phyloP scores from a whole-genome alignment of 805 yeast genomes.

The Zygosaccharomyces bailii region DNA sequence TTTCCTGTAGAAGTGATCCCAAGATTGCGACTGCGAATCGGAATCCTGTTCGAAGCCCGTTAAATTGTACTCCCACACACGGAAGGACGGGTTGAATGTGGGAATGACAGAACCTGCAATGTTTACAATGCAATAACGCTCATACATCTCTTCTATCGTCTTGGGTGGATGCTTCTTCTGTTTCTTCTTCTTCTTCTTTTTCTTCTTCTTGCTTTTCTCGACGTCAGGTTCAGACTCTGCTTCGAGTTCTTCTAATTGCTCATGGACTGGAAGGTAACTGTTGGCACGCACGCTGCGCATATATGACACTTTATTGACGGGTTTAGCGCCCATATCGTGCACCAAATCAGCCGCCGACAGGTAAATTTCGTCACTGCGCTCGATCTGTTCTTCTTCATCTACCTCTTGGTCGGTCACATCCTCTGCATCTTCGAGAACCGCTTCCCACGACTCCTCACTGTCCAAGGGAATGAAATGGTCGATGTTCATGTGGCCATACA shows the following conservation, averaged over 20 bases:
- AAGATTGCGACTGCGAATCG: slow-evolving; percentile 38
- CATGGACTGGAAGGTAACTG: slow-evolving; percentile 48
- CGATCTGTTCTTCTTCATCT: slow-evolving; percentile 29
- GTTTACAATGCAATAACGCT: slow-evolving; percentile 66
- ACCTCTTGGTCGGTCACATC: slow-evolving; percentile 11
- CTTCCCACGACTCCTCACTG: slow-evolving; percentile 61
- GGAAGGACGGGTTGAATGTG: slow-evolving; percentile 76
- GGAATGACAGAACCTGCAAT: slow-evolving; percentile 76
- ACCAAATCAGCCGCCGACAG: slow-evolving; percentile 38
- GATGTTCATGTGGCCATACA: slow-evolving; percentile 86
- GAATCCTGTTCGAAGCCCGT: slow-evolving; percentile 45
- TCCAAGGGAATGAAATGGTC: slow-evolving; percentile 83
- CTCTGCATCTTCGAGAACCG: slow-evolving; percentile 21
- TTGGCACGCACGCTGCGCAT: slow-evolving; percentile 54
- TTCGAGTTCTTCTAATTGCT: slow-evolving; percentile 21
- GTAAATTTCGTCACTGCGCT: too few relatives aligned
- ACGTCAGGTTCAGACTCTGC: slow-evolving; percentile 13
- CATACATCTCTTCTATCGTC: slow-evolving; percentile 34
- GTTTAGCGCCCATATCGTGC: slow-evolving; percentile 57
- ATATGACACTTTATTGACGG: slow-evolving; percentile 61
- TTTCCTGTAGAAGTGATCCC: slow-evolving; percentile 56
- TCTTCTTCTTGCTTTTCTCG: slow-evolving; percentile 18
- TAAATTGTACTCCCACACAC: slow-evolving; percentile 84
- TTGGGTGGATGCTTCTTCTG: slow-evolving; percentile 8
- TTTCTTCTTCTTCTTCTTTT: slow-evolving; percentile 12